Base-by-base conservation (phyloP, 768 basidiomycete species). In the Hemileccinum impolitum region DNA sequence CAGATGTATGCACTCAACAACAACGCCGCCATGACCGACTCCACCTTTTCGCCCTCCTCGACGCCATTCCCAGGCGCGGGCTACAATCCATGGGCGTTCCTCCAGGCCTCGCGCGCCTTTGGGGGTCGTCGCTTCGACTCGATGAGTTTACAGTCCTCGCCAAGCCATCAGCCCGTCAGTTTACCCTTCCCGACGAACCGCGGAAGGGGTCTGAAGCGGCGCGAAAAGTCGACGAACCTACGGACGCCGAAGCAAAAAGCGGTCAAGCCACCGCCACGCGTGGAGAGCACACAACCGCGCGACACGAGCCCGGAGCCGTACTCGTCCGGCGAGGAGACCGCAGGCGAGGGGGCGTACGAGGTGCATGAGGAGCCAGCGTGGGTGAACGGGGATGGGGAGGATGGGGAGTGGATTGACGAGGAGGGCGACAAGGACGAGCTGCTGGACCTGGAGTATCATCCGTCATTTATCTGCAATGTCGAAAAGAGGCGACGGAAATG, bases 231-330 rank as follows among this genome's bases (percentile, higher is more conserved):
- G 5, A 37, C 52, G 9, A 73, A 73, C 50, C 50, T 76, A 17
- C 64, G 70, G 26, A 52, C 51, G 32, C 55, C 59, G 12, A 63
- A 64, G 30, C 64, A 58, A 32, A 65, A 73, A 44, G 30, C 9
- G 44, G 67, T 82, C 31, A 82, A 82, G 60, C 84, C 82, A 1
- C 88, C 88, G 1, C 87, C 85, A 10, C 75, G 88, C 12, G 88
- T 90, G 15, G 85, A 89, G 58, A 90, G 87, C 57, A 91, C 88
- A 0, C 87, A 90, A 57, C 87, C 88, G 7, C 71, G 87, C 36
- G 88, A 90, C 55, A 90, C 87, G 11, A 88, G 84, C 53, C 87
- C 86, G 0, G 88, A 90, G 69, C 76, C 79, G 39, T 84, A 82
- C 10, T 82, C 83, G 1, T 83, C 80, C 15, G 87, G 87, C 1